Percentiles rank a stretch among this genome's conserved stretches.
Evolutionary conservation across 2,329 filamentous ascomycete genomes (phyloP).

Genomic region (Mycosphaerelloides madeirae): DNA sequence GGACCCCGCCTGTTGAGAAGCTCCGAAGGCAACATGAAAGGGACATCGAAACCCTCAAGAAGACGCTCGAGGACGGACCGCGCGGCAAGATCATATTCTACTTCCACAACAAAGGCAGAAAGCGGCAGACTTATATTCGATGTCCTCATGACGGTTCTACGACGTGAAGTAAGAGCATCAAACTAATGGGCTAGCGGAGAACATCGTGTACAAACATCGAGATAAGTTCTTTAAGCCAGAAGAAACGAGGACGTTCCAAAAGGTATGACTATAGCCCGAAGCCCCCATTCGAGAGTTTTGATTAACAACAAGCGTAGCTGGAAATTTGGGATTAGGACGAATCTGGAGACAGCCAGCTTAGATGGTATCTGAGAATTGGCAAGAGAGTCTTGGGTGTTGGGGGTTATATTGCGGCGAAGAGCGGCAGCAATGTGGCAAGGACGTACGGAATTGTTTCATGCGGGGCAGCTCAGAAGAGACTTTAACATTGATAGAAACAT

Average conservation of each 20-base stretch:
- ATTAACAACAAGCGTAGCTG: too few relatives aligned
- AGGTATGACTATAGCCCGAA: slow-evolving; percentile 1
- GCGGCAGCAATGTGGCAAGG: too few relatives aligned
- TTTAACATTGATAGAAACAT: too few relatives aligned
- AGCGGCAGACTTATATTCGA: slow-evolving; percentile 1
- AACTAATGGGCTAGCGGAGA: too few relatives aligned
- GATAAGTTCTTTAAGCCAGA: neutral
- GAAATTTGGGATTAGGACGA: too few relatives aligned
- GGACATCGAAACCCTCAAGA: neutral
- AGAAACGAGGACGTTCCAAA: neutral
- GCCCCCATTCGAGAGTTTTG: too few relatives aligned
- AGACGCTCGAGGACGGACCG: neutral
- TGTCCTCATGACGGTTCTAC: neutral
- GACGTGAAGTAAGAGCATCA: neutral
- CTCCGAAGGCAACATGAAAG: neutral
- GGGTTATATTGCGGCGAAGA: too few relatives aligned
- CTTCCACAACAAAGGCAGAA: neutral
- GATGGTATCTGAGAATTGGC: too few relatives aligned
- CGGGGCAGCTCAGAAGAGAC: too few relatives aligned
- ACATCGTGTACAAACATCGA: neutral
- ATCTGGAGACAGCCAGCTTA: too few relatives aligned
- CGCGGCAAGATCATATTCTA: neutral
- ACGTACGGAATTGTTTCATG: too few relatives aligned
- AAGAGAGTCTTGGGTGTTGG: too few relatives aligned
- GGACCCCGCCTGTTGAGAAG: neutral